phyloP scores from a whole-genome alignment of 1,139 yeast genomes.

The Scheffersomyces segobiensis region DNA sequence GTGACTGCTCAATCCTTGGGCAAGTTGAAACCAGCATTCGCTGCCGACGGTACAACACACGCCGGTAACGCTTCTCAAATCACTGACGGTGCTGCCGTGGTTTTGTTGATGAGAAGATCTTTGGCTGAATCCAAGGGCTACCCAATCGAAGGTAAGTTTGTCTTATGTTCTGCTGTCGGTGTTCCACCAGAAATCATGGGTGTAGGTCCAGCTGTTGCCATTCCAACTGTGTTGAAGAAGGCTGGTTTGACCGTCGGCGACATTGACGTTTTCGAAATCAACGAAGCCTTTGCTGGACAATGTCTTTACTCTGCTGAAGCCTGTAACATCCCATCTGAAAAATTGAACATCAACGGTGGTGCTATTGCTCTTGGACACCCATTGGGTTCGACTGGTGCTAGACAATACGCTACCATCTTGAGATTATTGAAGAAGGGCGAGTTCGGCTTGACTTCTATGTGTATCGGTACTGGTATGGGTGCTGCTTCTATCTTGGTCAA shows the following conservation, averaged over 20 bases:
- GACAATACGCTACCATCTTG: conserved; percentile 87
- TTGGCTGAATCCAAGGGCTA: conserved; percentile 74
- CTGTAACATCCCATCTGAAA: conserved; percentile 64
- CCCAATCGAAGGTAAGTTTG: conserved; percentile 70
- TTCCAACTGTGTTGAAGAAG: conserved; percentile 74
- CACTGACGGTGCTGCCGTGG: conserved; percentile 94
- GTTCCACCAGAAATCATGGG: conserved; percentile 98
- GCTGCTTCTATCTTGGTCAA: conserved; percentile 85
- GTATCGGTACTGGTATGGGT: conserved; percentile 98
- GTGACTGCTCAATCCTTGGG: conserved; percentile 76
- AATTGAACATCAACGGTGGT: conserved; percentile 91
- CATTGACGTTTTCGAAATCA: conserved; percentile 77
- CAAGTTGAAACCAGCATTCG: conserved; percentile 87
- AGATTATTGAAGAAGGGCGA: conserved; percentile 79
- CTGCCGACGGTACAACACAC: conserved; percentile 77
- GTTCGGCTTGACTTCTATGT: conserved; percentile 91
- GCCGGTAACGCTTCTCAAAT: conserved; percentile 98
- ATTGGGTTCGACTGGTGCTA: conserved; percentile 92
- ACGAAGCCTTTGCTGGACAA: conserved; percentile 97
- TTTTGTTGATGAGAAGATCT: conserved; percentile 82
- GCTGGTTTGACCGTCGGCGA: conserved; percentile 65
- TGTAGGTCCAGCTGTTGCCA: conserved; percentile 92
- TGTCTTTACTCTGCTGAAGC: conserved; percentile 73
- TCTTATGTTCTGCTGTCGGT: conserved; percentile 76
- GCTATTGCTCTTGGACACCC: conserved; percentile 98